Base-by-base conservation (phyloP, 768 basidiomycete genomes). In the Fibroporia radiculosa region DNA sequence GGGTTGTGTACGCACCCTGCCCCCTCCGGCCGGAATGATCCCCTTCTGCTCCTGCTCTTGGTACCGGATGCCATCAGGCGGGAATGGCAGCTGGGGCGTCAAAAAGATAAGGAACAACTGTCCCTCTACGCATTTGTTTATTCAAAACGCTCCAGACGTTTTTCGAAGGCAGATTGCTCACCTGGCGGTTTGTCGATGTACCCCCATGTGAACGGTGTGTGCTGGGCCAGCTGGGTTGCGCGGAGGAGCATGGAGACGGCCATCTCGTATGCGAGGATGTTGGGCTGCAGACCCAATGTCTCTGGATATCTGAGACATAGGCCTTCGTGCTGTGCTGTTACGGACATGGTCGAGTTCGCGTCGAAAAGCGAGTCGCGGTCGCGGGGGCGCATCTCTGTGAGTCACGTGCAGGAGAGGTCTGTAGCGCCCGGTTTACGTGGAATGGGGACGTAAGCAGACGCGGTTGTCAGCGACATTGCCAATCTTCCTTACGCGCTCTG, bases 131-230 rank as follows among this genome's bases (percentile, higher is more conserved):
- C 29, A 16, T 22, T 39, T 22, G 23, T n/a, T 4, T 38, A 24
- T 19, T 23, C n/a, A 7, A 40, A 51, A 47, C 7, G 16, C 40
- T 24, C 34, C 12, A 20, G 14, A 7, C n/a, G n/a, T n/a, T n/a
- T n/a, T n/a, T n/a, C 18, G 29, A 45, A 13, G 38, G 25, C 28
- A 19, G 34, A 27, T 27, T 31, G 26, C 77, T 44, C 44, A 85
- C 87, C 87, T 54, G 64, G 53, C 25, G 87, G 86, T 52, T 82
- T 84, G 71, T 91, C 88, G 27, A 91, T 75, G 54, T 77, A 90
- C 2, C 75, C 67, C 81, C 85, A 88, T 5, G 66, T 54, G 56
- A 84, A 90, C 2, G 87, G 84, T 16, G 75, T 62, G 13, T 61
- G 74, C 34, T 70, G 68, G 3, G 86, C 74, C 44, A 80, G 62